Percentiles rank a stretch among this genome's conserved stretches.
Conservation (phyloP, 225 moss, liverwort and hornwort species). For the Neckera pumila region DNA sequence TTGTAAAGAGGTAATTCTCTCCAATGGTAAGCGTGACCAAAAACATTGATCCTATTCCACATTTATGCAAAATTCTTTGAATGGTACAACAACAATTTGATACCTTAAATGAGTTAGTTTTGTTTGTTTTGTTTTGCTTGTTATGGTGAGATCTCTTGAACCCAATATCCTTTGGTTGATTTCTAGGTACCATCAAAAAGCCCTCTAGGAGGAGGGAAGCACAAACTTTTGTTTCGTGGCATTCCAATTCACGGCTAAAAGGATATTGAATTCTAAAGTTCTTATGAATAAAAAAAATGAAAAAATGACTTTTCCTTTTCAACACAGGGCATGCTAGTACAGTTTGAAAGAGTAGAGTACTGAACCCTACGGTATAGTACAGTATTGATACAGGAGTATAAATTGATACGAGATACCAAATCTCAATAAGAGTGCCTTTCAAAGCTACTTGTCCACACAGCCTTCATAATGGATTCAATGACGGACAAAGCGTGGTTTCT, state of each 20-base stretch:
- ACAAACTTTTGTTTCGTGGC: background rate
- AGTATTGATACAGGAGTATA: too few species aligned
- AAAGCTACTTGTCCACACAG: background rate
- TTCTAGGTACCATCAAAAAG: rapidly evolving
- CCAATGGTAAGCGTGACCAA: too few species aligned
- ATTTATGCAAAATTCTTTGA: too few species aligned
- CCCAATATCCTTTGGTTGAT: rapidly evolving
- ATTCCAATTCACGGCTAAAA: rapidly evolving
- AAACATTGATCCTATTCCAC: too few species aligned
- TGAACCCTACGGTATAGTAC: too few species aligned
- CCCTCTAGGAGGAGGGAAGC: rapidly evolving
- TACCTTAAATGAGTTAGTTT: too few species aligned
- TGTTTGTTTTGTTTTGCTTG: too few species aligned
- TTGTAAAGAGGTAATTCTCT: too few species aligned
- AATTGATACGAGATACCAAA: background rate
- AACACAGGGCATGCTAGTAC: background rate
- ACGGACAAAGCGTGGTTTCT: too few species aligned
- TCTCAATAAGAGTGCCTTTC: background rate
- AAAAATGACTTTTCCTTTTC: background rate
- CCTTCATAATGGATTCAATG: background rate
- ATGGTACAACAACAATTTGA: background rate
- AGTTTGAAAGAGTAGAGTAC: background rate
- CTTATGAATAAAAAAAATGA: background rate
- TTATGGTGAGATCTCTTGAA: background rate
- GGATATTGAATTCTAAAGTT: background rate